Evolutionary conservation across 108 stramenopile species (phyloP).

Genomic region (Skeletonema marinoi): DNA sequence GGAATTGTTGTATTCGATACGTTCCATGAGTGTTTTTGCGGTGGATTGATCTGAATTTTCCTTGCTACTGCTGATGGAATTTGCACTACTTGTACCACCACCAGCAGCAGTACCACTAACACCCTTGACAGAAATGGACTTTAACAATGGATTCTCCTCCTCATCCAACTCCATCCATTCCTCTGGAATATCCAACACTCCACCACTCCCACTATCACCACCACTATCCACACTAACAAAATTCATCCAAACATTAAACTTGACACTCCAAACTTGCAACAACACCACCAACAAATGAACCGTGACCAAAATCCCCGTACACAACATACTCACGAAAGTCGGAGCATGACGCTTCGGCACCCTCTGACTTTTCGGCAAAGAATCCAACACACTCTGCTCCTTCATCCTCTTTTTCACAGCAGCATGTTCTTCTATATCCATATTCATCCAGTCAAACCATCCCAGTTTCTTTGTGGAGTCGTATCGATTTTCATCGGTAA

Average conservation of each 20-base stretch:
- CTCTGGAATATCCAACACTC: slow-evolving; percentile 50
- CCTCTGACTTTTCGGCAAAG: slow-evolving; percentile 76
- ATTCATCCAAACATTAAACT: slow-evolving; percentile 88
- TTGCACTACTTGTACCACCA: slow-evolving; percentile 6
- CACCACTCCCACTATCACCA: neutral
- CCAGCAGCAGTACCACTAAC: neutral
- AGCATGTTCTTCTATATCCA: slow-evolving; percentile 91
- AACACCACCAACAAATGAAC: slow-evolving; percentile 88
- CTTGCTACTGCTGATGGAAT: neutral
- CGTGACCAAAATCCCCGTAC: slow-evolving; percentile 70
- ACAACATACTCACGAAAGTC: slow-evolving; percentile 77
- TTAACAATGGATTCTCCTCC: slow-evolving; percentile 23
- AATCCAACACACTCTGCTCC: slow-evolving; percentile 72
- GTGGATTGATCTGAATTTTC: slow-evolving; percentile 4
- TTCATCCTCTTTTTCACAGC: slow-evolving; percentile 81
- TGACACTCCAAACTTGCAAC: slow-evolving; percentile 94
- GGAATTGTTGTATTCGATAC: slow-evolving; percentile 41
- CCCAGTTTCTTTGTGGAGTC: slow-evolving; percentile 57
- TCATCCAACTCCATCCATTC: slow-evolving; percentile 68
- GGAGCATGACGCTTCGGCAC: slow-evolving; percentile 81
- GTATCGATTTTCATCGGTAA: slow-evolving; percentile 76
- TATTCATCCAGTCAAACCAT: slow-evolving; percentile 86
- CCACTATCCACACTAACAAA: slow-evolving; percentile 59
- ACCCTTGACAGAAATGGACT: neutral
- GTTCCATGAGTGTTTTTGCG: slow-evolving; percentile 35